Conservation (phyloP, 169 alveolate species). For the Babesia bigemina region DNA sequence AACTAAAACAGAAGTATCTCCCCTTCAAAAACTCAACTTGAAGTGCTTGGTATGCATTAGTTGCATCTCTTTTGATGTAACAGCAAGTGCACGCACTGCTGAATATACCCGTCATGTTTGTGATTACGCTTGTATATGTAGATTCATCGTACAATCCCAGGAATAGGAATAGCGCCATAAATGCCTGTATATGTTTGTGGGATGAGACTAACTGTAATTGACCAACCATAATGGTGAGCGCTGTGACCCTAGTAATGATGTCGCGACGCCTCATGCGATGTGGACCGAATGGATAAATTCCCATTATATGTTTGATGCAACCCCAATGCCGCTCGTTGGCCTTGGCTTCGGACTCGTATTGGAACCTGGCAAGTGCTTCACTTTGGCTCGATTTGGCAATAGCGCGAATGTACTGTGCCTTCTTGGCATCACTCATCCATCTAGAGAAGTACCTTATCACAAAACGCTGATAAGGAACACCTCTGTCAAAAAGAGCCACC, state of each 20-base stretch:
- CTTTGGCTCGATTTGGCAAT: neutral
- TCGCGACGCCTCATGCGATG: conserved; percentile 31
- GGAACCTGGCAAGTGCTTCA: neutral
- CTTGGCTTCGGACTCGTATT: conserved; percentile 1
- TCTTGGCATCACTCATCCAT: conserved; percentile 1
- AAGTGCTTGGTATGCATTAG: neutral
- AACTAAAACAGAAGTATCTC: conserved; percentile 16
- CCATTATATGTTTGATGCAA: conserved; percentile 1
- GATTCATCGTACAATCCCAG: conserved; percentile 1
- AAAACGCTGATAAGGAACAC: conserved; percentile 23
- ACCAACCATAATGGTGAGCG: conserved; percentile 4
- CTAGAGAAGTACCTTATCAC: conserved; percentile 1
- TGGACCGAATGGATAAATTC: conserved; percentile 31
- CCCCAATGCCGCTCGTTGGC: neutral
- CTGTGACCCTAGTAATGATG: neutral
- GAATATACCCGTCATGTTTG: conserved; percentile 2
- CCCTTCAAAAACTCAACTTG: conserved; percentile 6
- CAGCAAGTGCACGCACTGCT: conserved; percentile 18
- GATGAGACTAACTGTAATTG: neutral
- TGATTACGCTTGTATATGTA: neutral
- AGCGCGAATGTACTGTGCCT: neutral
- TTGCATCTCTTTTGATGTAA: neutral
- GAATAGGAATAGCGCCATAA: neutral
- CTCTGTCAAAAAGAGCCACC: conserved; percentile 16
- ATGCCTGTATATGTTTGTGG: neutral